Evolutionary conservation across 768 basidiomycete genomes (phyloP), one percentile per base, ranked within the genome.

Genomic region (Termitomyces eurrhizus): DNA sequence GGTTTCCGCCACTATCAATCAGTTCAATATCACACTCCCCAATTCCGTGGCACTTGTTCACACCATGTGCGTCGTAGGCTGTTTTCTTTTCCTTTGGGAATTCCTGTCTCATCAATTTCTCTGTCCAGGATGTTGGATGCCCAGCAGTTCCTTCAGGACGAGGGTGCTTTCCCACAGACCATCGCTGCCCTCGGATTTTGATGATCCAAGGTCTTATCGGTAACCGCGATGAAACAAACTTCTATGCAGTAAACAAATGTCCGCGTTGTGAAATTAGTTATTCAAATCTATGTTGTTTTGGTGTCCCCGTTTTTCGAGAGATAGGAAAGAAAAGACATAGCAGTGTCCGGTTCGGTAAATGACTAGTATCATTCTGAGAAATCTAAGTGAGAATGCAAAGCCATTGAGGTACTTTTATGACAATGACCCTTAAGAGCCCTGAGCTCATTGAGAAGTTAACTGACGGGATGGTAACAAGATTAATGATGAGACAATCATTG

Each of bases 81-180:
- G 24, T 7, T 21, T 7, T 39, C 21, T 14, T 8, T 5, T 35
- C 18, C 21, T 21, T 21, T 21, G 8, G 4, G 16, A 13, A 24
- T 18, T 29, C 41, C 8, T 35, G 32, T n/a, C 51, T 39, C 42
- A 44, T 14, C 3, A n/a, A 11, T 14, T 9, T 49, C 18, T 50
- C 21, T 14, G 2, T 49, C n/a, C 49, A 73, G 75, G 68, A 72
- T 75, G 73, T 65, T 72, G 35, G 75, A 76, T 61, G 75, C 73
- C 6, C 60, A 64, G 39, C 74, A 76, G 61, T 76, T 76, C 71
- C 48, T 75, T 33, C 61, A 61, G 41, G 63, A 60, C 26, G 71
- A 73, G 56, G 70, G 70, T n/a, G 62, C 64, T 16, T 72, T 73
- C 67, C 71, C 73, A 7, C 67, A 70, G 63, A 74, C 74, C 18